Evolutionary conservation across 2,329 filamentous ascomycete species (phyloP).

Genomic region (Sporothrix protearum): DNA sequence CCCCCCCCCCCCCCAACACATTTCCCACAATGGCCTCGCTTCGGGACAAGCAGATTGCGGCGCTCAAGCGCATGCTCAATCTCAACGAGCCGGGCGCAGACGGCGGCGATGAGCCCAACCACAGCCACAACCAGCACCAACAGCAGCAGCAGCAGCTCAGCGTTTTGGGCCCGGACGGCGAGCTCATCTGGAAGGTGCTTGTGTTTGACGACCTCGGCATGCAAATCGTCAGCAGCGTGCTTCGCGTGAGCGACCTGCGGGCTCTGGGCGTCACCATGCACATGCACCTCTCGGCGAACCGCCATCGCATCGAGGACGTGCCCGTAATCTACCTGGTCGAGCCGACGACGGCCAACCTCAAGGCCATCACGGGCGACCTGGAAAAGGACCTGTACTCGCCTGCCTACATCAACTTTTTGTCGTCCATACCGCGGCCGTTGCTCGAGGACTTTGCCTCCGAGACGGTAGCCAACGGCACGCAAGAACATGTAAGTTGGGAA

Average conservation of each 20-base stretch:
- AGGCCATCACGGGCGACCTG: constrained; percentile 79
- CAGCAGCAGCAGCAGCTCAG: constrained; percentile 58
- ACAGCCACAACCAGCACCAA: constrained; percentile 45
- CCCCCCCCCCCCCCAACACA: not conserved
- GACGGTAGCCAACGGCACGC: constrained; percentile 76
- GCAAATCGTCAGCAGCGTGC: constrained; percentile 94
- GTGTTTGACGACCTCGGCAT: constrained; percentile 88
- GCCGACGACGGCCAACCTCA: constrained; percentile 74
- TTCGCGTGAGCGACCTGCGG: constrained; percentile 88
- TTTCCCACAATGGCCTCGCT: constrained; percentile 25
- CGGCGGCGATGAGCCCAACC: constrained; percentile 59
- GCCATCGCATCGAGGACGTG: constrained; percentile 92
- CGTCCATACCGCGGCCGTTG: constrained; percentile 81
- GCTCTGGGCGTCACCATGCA: constrained; percentile 96
- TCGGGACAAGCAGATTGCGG: constrained; percentile 29
- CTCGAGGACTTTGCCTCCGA: constrained; percentile 93
- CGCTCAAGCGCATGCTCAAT: constrained; percentile 93
- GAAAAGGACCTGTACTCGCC: constrained; percentile 85
- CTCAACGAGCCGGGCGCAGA: constrained; percentile 69
- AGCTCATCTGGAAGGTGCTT: constrained; percentile 95
- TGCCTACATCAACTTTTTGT: constrained; percentile 95
- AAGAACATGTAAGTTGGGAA: constrained; percentile 50
- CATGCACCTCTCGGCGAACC: constrained; percentile 75
- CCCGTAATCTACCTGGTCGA: constrained; percentile 96
- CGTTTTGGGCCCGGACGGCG: constrained; percentile 82